Percentiles rank a stretch among this genome's conserved stretches.
These are phyloP conservation scores for Arachis stenosperma DNA, from an alignment of 306 rosid genomes.

Conservation along the genomic window DNA sequence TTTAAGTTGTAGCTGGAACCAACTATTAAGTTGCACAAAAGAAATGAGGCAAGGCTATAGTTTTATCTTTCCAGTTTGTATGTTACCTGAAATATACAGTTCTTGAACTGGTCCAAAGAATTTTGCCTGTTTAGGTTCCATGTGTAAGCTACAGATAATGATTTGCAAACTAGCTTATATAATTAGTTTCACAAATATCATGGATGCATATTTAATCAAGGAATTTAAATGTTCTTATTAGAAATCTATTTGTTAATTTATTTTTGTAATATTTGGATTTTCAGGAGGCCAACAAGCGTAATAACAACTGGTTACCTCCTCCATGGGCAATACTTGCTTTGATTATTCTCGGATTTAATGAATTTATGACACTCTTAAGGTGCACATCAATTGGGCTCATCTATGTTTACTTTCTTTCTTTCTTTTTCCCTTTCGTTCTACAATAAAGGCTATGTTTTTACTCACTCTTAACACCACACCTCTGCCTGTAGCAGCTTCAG, in stretches of 20 bases:
- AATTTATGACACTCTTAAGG: constrained; percentile 94
- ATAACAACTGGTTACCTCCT: constrained; percentile 97
- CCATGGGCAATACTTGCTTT: constrained; percentile 96
- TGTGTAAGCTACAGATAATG: constrained; percentile 1
- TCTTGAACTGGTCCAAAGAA: constrained; percentile 23
- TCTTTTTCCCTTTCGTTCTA: constrained; percentile 4
- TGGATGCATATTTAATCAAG: constrained; percentile 19
- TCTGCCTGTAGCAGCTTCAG: constrained; percentile 12
- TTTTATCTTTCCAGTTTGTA: constrained; percentile 9
- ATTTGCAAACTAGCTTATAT: constrained; percentile 23
- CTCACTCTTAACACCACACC: constrained; percentile 12
- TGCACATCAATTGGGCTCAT: constrained; percentile 36
- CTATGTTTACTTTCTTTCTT: constrained; percentile 32
- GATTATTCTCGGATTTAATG: constrained; percentile 86
- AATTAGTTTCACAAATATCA: constrained; percentile 21
- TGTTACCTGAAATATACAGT: constrained; percentile 20
- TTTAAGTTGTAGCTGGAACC: constrained; percentile 26
- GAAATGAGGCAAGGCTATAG: constrained; percentile 13
- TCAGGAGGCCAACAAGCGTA: constrained; percentile 97
- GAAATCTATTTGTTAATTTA: constrained; percentile 19
- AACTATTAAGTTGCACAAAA: neutral
- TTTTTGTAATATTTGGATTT: constrained; percentile 37
- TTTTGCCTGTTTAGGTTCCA: constrained; percentile 18
- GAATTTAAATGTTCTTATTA: constrained; percentile 5
- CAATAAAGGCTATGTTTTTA: constrained; percentile 25